phyloP scores from a whole-genome alignment of 1,284 basidiomycete species.

The Kwoniella shivajii region DNA sequence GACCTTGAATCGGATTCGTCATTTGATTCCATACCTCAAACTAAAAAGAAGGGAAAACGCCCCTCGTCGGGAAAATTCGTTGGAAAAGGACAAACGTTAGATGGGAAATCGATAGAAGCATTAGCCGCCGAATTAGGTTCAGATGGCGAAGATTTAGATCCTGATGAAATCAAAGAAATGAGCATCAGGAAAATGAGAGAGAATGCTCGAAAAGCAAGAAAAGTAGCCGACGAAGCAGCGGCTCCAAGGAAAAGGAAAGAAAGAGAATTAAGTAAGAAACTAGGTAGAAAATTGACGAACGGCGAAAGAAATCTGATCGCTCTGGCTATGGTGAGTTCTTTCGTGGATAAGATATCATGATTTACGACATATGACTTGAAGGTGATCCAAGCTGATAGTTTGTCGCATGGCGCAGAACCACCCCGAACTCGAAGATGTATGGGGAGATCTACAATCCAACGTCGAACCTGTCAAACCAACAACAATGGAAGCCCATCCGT shows the following conservation, averaged over 20 bases:
- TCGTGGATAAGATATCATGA: neutral
- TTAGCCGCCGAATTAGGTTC: conserved; percentile 13
- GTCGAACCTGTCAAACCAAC: conserved; percentile 68
- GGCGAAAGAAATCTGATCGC: conserved; percentile 74
- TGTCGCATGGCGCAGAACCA: conserved; percentile 54
- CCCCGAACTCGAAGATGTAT: conserved; percentile 75
- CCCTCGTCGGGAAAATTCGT: neutral
- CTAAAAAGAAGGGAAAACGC: conserved; percentile 6
- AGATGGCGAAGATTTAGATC: conserved; percentile 18
- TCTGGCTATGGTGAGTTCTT: conserved; percentile 57
- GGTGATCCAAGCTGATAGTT: too few relatives aligned
- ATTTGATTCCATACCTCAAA: neutral
- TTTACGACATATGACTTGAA: neutral
- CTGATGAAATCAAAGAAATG: conserved; percentile 21
- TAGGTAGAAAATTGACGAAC: conserved; percentile 75
- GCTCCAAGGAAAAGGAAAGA: conserved; percentile 56
- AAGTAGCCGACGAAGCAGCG: conserved; percentile 57
- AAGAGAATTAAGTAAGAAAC: conserved; percentile 57
- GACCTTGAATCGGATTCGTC: conserved; percentile 9
- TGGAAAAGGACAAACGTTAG: conserved; percentile 1
- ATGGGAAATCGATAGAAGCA: conserved; percentile 15
- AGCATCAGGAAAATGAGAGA: conserved; percentile 17
- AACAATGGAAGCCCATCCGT: conserved; percentile 74
- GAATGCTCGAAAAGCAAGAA: conserved; percentile 22
- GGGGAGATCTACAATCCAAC: conserved; percentile 78